Evolutionary conservation across 2,329 filamentous ascomycete species (phyloP), one percentile per base, ranked within the genome.

Genomic region (Aspergillus sp.): DNA sequence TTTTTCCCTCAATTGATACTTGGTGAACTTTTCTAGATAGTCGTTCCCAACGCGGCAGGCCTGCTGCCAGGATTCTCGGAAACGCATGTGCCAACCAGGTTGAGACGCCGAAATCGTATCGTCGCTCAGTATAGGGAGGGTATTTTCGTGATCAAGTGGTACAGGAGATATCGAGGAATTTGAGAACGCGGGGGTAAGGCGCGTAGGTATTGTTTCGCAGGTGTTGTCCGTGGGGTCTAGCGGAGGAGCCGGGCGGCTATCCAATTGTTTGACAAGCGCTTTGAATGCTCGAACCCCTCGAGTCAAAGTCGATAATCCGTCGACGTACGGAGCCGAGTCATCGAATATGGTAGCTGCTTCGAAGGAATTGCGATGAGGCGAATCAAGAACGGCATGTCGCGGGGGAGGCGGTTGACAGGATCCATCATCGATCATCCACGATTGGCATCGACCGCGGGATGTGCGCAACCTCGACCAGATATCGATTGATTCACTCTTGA

Each of bases 41-140:
- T 52, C 60, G 20, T 52, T 61, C 39, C 62, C 64, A 49, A 52
- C 24, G 50, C 60, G 68, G 52, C 71, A 74, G 71, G 59, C 72
- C 71, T 69, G 73, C 72, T 75, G 73, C 69, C 69, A 75, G 52
- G 62, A 60, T 45, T 63, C 60, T 36, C 60, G 56, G 54, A 68
- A 49, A 52, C 14, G 14, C 14, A 42, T 6, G 6, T 42, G 36
- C 36, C 36, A 42, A 42, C 36, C 16, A n/a, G 36, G 14, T 36
- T 36, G 10, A 7, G 36, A 7, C 20, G 52, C 11, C 14, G 20
- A 7, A 2, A 16, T 29, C 12, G 16, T n/a, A 16, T n/a, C 52
- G 6, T 49, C 32, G 20, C 24, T 16, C 26, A 29, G 20, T 24
- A 20, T 9, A n/a, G 36, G 18, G 24, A 31, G 52, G 49, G 22